A percentile compares a stretch with the other conserved stretches of the same genome.
Conservation (phyloP, 176 grass and related monocot species). For the Lolium perenne region DNA sequence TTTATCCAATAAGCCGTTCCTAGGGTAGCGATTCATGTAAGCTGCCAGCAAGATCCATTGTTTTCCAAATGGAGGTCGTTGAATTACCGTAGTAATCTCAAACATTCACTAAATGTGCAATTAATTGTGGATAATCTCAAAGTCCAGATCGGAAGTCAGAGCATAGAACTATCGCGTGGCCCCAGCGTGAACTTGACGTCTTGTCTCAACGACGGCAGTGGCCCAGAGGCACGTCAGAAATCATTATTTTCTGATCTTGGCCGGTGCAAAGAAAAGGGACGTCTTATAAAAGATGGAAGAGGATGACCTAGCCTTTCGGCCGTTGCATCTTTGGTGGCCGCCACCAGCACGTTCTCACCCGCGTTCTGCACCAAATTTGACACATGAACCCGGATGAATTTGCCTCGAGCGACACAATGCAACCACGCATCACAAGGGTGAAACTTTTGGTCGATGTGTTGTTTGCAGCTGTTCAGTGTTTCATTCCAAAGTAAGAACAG, state of each 20-base stretch:
- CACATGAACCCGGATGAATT: background rate
- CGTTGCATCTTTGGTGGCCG: constrained; percentile 27
- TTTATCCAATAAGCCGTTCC: background rate
- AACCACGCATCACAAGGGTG: background rate
- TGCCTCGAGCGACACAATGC: background rate
- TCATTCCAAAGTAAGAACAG: too few relatives aligned
- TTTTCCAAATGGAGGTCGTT: background rate
- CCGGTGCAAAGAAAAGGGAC: constrained; percentile 38
- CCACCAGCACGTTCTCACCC: background rate
- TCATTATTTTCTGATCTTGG: background rate
- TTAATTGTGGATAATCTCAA: background rate
- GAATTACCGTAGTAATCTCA: background rate
- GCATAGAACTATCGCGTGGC: background rate
- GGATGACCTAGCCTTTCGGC: constrained; percentile 35
- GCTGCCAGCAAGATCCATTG: background rate
- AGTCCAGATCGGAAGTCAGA: background rate
- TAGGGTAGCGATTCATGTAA: background rate
- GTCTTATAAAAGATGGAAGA: background rate
- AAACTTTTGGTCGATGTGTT: background rate
- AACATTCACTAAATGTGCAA: background rate
- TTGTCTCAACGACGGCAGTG: constrained; percentile 19
- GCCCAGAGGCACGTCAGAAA: background rate
- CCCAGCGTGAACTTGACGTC: constrained; percentile 15
- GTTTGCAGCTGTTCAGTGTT: too few relatives aligned
- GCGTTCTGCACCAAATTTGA: background rate